Evolutionary conservation across 1,139 yeast species (phyloP).

Genomic region (Yamadazyma trypodendri): DNA sequence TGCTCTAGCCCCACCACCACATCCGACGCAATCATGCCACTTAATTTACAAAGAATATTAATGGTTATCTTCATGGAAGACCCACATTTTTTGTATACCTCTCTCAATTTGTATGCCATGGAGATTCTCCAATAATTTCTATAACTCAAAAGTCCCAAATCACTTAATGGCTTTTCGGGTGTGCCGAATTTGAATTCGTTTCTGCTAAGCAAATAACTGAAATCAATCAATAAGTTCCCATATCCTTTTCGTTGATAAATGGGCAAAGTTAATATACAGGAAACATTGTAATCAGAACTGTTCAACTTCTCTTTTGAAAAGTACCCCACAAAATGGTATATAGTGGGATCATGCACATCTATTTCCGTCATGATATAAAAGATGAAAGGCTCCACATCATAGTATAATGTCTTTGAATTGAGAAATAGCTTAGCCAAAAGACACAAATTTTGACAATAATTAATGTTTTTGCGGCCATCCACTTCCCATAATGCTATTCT

Average conservation of each 20-base stretch:
- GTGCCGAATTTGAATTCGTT: slow-evolving; percentile 82
- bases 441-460: slow-evolving; percentile 87
- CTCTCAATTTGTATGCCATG: slow-evolving; percentile 45
- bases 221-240: slow-evolving; percentile 85
- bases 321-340: slow-evolving; percentile 86
- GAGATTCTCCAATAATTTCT: slow-evolving; percentile 82
- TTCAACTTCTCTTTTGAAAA: slow-evolving; percentile 86
- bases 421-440: slow-evolving; percentile 83
- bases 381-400: slow-evolving; percentile 92
- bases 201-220: slow-evolving; percentile 76
- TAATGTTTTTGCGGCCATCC: slow-evolving; percentile 81
- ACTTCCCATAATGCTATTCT: slow-evolving; percentile 80
- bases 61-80: slow-evolving; percentile 43
- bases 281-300: slow-evolving; percentile 74
- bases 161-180: slow-evolving; percentile 92
- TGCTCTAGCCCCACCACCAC: slow-evolving; percentile 85
- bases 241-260: slow-evolving; percentile 85
- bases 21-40: slow-evolving; percentile 89
- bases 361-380: slow-evolving; percentile 81
- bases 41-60: slow-evolving; percentile 58
- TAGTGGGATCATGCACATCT: slow-evolving; percentile 45
- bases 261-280: slow-evolving; percentile 89
- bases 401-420: slow-evolving; percentile 86
- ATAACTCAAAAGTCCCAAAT: slow-evolving; percentile 81
- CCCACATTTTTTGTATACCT: slow-evolving; percentile 26